phyloP scores from a whole-genome alignment of 768 basidiomycete genomes.

The Leccinum uliginosum region DNA sequence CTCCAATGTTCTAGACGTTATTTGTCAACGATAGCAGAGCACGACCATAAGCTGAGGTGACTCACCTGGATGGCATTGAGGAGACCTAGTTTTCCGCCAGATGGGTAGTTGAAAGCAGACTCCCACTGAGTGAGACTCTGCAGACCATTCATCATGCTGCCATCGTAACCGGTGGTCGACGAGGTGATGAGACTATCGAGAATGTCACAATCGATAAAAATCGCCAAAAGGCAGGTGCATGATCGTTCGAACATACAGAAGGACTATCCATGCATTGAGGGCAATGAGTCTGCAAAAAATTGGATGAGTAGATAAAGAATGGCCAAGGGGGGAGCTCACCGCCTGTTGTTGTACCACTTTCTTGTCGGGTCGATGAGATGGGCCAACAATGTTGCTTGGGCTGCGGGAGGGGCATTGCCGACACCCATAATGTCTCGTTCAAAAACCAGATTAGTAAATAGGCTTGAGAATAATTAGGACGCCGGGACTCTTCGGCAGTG shows the following conservation, averaged over 20 bases:
- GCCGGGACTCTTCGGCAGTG: no score
- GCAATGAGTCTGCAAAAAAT: slow-evolving; percentile 43
- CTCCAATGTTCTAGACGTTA: slow-evolving; percentile 57
- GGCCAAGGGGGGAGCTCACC: slow-evolving; percentile 35
- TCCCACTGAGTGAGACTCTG: slow-evolving; percentile 69
- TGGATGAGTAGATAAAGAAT: neutral
- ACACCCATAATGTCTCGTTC: slow-evolving; percentile 42
- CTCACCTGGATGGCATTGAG: slow-evolving; percentile 70
- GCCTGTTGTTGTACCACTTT: slow-evolving; percentile 74
- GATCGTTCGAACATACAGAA: slow-evolving; percentile 46
- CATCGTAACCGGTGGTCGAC: slow-evolving; percentile 72
- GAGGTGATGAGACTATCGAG: slow-evolving; percentile 60
- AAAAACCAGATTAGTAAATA: no score
- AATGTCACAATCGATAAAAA: neutral
- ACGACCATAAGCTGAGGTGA: neutral
- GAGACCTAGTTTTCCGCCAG: slow-evolving; percentile 55
- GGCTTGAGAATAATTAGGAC: neutral
- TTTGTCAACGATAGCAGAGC: neutral
- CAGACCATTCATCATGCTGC: slow-evolving; percentile 76
- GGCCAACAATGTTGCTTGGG: slow-evolving; percentile 35
- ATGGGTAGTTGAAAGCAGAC: slow-evolving; percentile 52
- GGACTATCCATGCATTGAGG: slow-evolving; percentile 67
- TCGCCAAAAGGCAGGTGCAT: neutral
- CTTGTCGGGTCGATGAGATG: slow-evolving; percentile 60
- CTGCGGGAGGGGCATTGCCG: slow-evolving; percentile 38